These are phyloP conservation scores for Epichloe brachyelytri DNA, from an alignment of 2,329 filamentous ascomycete genomes.

Conservation along the genomic window DNA sequence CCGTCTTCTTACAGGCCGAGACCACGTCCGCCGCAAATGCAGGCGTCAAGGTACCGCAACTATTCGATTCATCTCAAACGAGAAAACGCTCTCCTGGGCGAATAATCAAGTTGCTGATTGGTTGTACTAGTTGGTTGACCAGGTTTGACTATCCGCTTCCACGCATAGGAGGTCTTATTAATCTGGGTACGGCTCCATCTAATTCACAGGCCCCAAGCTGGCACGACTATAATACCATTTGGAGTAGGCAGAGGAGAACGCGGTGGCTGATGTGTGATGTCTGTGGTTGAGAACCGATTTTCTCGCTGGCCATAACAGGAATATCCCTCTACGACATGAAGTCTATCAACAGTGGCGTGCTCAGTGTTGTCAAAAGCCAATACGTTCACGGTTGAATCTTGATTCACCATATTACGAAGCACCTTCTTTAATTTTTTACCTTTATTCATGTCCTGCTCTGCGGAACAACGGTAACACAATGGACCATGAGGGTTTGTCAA, in stretches of 20 bases:
- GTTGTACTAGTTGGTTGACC: neutral
- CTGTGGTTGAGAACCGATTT: neutral
- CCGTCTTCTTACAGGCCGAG: slow-evolving; percentile 19
- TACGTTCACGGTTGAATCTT: neutral
- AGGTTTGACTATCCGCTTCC: neutral
- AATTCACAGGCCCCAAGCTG: neutral
- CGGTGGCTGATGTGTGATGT: neutral
- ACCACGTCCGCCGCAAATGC: slow-evolving; percentile 2
- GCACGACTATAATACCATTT: neutral
- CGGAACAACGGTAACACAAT: slow-evolving; percentile 9
- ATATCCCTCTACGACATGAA: neutral
- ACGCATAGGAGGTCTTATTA: neutral
- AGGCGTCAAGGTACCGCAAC: slow-evolving; percentile 1
- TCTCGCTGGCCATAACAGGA: neutral
- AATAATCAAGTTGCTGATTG: slow-evolving; percentile 8
- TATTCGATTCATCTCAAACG: neutral
- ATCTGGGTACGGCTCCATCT: neutral
- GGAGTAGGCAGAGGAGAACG: neutral
- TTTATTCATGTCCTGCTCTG: neutral
- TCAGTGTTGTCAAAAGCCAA: neutral
- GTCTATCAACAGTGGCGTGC: neutral
- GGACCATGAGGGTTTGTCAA: slow-evolving; percentile 23
- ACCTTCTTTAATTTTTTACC: neutral
- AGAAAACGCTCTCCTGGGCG: neutral
- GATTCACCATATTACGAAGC: neutral